These are phyloP conservation scores for Cercospora zeae-maydis DNA, from an alignment of 2,329 filamentous ascomycete species.

Conservation along the genomic window DNA sequence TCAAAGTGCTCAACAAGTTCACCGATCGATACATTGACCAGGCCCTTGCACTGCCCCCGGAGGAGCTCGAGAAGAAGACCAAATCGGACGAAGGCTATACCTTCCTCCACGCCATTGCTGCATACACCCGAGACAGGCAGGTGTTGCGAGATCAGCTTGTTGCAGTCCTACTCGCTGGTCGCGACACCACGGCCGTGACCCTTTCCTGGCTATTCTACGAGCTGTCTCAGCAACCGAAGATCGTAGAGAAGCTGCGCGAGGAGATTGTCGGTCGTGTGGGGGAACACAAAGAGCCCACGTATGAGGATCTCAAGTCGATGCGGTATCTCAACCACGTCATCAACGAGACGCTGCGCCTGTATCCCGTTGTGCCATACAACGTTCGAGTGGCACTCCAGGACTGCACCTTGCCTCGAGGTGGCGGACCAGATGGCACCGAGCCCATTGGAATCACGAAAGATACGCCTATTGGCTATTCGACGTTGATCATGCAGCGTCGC, in stretches of 20 bases:
- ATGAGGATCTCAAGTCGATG: constrained; percentile 81
- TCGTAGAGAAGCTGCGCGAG: constrained; percentile 63
- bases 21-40: constrained; percentile 74
- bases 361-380: constrained; percentile 51
- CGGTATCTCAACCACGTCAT: constrained; percentile 62
- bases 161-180: constrained; percentile 75
- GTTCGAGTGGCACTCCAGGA: constrained; percentile 47
- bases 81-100: constrained; percentile 72
- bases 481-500: constrained; percentile 49
- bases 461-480: constrained; percentile 47
- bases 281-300: constrained; percentile 58
- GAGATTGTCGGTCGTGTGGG: constrained; percentile 71
- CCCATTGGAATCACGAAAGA: constrained; percentile 44
- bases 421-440: constrained; percentile 44
- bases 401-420: constrained; percentile 49
- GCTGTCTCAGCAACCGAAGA: constrained; percentile 65
- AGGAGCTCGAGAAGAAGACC: constrained; percentile 69
- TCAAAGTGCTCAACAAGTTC: constrained; percentile 71
- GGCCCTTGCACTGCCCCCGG: constrained; percentile 63
- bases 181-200: constrained; percentile 81
- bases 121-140: constrained; percentile 65
- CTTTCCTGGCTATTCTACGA: constrained; percentile 82
- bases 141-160: constrained; percentile 82
- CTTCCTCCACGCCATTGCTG: constrained; percentile 80
- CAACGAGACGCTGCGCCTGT: constrained; percentile 47